Evolutionary conservation across 768 basidiomycete species (phyloP).

Genomic region (Holtermanniella nyarrowii): DNA sequence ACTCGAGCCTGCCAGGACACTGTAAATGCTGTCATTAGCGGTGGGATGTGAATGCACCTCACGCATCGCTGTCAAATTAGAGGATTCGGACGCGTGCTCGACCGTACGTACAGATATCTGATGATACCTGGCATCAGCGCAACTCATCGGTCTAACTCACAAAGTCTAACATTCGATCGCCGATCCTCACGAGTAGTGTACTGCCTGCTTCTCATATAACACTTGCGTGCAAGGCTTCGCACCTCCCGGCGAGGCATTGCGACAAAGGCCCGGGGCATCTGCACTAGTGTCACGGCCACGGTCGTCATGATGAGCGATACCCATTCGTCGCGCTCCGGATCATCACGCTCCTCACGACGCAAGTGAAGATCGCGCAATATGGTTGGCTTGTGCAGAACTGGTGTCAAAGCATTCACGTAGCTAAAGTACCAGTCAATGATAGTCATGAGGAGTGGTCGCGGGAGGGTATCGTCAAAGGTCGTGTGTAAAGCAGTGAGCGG

Average conservation of each 20-base stretch:
- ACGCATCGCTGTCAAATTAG: constrained; percentile 1
- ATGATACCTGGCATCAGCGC: constrained; percentile 78
- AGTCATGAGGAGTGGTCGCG: constrained; percentile 66
- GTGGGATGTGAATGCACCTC: constrained; percentile 1
- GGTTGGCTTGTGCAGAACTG: constrained; percentile 80
- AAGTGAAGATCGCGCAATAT: constrained; percentile 78
- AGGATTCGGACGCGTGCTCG: no score
- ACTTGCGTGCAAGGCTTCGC: constrained; percentile 69
- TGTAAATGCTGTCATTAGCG: no score
- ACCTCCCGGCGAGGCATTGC: constrained; percentile 66
- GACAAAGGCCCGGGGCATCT: constrained; percentile 76
- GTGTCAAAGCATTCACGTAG: constrained; percentile 83
- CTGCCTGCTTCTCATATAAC: constrained; percentile 48
- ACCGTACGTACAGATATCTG: constrained; percentile 72
- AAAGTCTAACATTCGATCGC: constrained; percentile 14
- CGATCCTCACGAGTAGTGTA: constrained; percentile 15
- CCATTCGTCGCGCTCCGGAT: constrained; percentile 61
- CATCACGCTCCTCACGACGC: constrained; percentile 58
- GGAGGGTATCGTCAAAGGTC: constrained; percentile 69
- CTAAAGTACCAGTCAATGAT: constrained; percentile 86
- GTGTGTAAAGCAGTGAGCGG: no score
- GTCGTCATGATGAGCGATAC: constrained; percentile 84
- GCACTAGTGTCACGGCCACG: constrained; percentile 74
- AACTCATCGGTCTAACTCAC: constrained; percentile 50
- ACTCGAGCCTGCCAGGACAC: no score